Percentiles rank a stretch among this genome's conserved stretches.
phyloP scores from a whole-genome alignment of 495 filamentous ascomycete genomes.

The Trichoderma virens region DNA sequence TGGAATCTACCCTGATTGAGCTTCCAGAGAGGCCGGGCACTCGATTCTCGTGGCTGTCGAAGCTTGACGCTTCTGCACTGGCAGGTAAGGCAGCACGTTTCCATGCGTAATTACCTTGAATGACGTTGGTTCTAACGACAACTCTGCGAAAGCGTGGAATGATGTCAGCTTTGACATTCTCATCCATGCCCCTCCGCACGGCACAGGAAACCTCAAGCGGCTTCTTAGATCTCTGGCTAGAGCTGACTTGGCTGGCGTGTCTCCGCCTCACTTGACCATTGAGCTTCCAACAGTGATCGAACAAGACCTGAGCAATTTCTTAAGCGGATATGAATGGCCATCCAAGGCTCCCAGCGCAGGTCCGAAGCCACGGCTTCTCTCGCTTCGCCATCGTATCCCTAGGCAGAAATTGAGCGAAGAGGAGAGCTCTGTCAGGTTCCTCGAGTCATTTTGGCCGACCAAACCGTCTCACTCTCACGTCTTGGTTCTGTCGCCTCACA shows the following conservation, averaged over 20 bases:
- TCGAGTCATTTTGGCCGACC: constrained; percentile 76
- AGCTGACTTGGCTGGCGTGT: constrained; percentile 63
- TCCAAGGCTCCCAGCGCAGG: constrained; percentile 32
- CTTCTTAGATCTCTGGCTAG: constrained; percentile 62
- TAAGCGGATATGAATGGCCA: constrained; percentile 59
- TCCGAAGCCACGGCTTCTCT: constrained; percentile 42
- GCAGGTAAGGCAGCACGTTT: constrained; percentile 40
- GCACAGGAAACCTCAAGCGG: constrained; percentile 63
- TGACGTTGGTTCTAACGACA: not conserved
- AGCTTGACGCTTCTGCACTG: constrained; percentile 64
- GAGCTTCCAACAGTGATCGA: constrained; percentile 68
- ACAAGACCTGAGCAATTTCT: constrained; percentile 46
- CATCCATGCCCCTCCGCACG: constrained; percentile 59
- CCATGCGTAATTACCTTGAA: not conserved
- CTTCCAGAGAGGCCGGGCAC: constrained; percentile 53
- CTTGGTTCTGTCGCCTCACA: constrained; percentile 68
- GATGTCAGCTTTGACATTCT: constrained; percentile 65
- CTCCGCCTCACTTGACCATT: constrained; percentile 63
- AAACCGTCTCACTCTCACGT: constrained; percentile 57
- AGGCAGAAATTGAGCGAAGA: constrained; percentile 44
- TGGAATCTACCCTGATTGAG: constrained; percentile 51
- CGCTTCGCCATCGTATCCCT: constrained; percentile 63
- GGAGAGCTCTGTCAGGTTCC: constrained; percentile 58
- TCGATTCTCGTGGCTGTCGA: constrained; percentile 66
- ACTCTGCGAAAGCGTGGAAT: constrained; percentile 55